Evolutionary conservation across 2,329 filamentous ascomycete genomes (phyloP), one percentile per base, ranked within the genome.

Genomic region (Fusarium duplospermum): DNA sequence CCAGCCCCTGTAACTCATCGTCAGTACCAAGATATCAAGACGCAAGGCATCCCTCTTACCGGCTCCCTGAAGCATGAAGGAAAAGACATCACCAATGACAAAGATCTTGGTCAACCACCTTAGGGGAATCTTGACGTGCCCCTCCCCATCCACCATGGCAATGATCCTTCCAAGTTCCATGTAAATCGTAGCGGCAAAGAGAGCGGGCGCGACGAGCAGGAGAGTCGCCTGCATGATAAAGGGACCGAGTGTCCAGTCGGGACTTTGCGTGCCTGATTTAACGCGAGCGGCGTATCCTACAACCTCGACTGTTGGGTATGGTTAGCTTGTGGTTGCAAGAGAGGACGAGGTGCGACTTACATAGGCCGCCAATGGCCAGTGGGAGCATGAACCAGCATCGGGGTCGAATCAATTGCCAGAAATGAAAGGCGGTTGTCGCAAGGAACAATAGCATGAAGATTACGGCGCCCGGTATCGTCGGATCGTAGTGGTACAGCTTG

Each of bases 41-140:
- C 6, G 2, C 20, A 35, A 1, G n/a, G 42, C 11, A 9, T 8
- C 14, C 29, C 10, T 2, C 38, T 35, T 27, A 73, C 71, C 71
- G 22, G 60, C 62, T 3, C 50, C 69, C 8, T 76, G 74, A 0
- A 76, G 29, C 7, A 76, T 22, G 14, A 76, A 76, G 0, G 74
- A 76, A 1, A 76, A 18, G 0, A 76, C 18, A 11, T 76, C 73
- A 2, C 74, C 74, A 6, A 45, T 52, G 0, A 74, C 73, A 56
- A 76, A 76, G 0, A 70, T 50, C 20, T 74, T 76, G 47, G 73
- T 76, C 50, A 76, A 54, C 73, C 73, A 76, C 24, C 64, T 62
- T 0, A 57, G 16, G 1, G 54, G 54, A 24, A 57, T 57, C n/a
- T 24, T 24, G 20, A 57, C 54, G 5, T 36, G 33, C 6, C 31